Conservation (phyloP, 2,329 filamentous ascomycete genomes). For the Penicillium sp. region DNA sequence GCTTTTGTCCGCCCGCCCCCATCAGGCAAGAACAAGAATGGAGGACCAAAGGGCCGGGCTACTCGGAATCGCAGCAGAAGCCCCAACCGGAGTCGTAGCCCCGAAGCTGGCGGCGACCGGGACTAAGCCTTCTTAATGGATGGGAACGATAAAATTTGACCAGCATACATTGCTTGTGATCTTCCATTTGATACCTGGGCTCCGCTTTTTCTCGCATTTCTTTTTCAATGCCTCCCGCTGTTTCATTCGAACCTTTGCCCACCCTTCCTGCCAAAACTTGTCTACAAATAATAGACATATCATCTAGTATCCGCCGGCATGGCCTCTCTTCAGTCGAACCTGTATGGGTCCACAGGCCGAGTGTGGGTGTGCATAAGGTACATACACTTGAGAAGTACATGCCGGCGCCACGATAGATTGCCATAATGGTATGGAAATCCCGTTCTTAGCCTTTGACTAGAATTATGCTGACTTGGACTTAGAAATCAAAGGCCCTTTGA, state of each 20-base stretch:
- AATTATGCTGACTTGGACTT: slow-evolving; percentile 20
- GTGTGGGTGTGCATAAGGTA: not conserved
- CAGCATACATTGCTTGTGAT: slow-evolving; percentile 2
- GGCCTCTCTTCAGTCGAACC: slow-evolving; percentile 7
- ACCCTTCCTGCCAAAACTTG: slow-evolving; percentile 8
- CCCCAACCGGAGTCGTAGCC: slow-evolving; percentile 49
- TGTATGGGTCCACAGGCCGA: not conserved
- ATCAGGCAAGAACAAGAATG: slow-evolving; percentile 45
- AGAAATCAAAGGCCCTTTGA: slow-evolving; percentile 20
- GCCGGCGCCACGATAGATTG: slow-evolving; percentile 32
- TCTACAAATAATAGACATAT: slow-evolving; percentile 3
- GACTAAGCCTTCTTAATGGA: slow-evolving; percentile 25
- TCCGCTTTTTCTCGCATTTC: slow-evolving; percentile 8
- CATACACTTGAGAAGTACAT: slow-evolving; percentile 16
- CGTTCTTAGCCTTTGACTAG: not conserved
- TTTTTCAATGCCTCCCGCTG: slow-evolving; percentile 11
- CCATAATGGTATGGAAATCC: slow-evolving; percentile 27
- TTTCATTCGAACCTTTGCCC: slow-evolving; percentile 6
- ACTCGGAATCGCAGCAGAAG: slow-evolving; percentile 46
- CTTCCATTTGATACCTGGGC: slow-evolving; percentile 18
- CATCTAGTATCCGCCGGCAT: slow-evolving; percentile 26
- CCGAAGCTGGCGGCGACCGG: slow-evolving; percentile 38
- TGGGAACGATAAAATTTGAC: slow-evolving; percentile 8
- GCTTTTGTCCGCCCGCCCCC: slow-evolving; percentile 64
- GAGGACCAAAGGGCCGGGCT: slow-evolving; percentile 44